A percentile compares a stretch with the other conserved stretches of the same genome.
Evolutionary conservation across 2,329 filamentous ascomycete genomes (phyloP).

Genomic region (Penicillium sp.): DNA sequence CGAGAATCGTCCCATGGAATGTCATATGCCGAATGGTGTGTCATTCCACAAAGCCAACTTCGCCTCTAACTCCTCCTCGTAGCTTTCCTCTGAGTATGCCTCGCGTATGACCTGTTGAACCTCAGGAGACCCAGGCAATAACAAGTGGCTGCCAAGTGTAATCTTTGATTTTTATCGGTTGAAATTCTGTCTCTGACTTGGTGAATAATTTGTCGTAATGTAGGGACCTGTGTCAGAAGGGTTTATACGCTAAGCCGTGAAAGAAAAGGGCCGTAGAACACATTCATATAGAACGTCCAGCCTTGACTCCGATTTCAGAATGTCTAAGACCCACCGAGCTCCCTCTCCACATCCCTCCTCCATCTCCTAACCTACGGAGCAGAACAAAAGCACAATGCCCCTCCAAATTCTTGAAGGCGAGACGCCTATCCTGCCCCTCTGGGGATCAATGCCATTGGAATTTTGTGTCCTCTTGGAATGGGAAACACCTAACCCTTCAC

Average conservation of each 20-base stretch:
- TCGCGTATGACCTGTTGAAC: constrained; percentile 9
- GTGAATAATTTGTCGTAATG: no score
- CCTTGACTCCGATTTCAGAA: no score
- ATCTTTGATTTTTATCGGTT: no score
- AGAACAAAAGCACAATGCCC: not conserved
- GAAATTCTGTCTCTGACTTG: no score
- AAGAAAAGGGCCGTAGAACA: no score
- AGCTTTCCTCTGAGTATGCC: constrained; percentile 8
- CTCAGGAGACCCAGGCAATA: not conserved
- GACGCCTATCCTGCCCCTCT: not conserved
- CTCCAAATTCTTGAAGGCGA: not conserved
- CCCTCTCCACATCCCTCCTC: no score
- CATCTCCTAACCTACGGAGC: not conserved
- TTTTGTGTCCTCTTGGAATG: not conserved
- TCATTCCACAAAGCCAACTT: constrained; percentile 15
- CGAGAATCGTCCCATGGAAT: not conserved
- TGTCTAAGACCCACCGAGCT: no score
- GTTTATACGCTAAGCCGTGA: no score
- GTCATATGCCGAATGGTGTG: constrained; percentile 2
- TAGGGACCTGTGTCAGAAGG: no score
- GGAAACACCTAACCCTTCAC: not conserved
- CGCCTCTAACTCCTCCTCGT: constrained; percentile 14
- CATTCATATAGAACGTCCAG: no score
- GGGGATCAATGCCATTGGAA: not conserved
- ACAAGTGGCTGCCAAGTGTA: no score